Conservation (phyloP, 2,329 filamentous ascomycete genomes). For the Ambrosiella cleistominuta region DNA sequence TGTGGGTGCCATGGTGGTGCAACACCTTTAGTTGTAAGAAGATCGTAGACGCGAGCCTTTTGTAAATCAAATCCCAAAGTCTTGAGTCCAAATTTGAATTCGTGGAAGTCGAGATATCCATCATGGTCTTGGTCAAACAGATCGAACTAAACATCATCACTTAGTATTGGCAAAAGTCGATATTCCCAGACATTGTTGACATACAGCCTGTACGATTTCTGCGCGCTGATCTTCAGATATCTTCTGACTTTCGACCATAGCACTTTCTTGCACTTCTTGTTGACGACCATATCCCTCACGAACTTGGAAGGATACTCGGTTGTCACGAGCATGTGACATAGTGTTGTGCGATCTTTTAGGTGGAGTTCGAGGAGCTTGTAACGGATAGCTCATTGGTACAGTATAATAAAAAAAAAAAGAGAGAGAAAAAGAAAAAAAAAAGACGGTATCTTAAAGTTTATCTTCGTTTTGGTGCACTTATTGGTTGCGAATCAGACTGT, state of each 20-base stretch:
- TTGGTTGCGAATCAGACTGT: too few species aligned
- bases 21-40: conserved; percentile 67
- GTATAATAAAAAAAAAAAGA: too few species aligned
- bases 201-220: conserved; percentile 14
- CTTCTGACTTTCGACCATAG: conserved; percentile 12
- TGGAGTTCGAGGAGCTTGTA: conserved; percentile 11
- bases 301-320: conserved; percentile 12
- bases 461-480: too few species aligned
- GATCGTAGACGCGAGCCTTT: conserved; percentile 65
- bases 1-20: conserved; percentile 41
- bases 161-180: not conserved
- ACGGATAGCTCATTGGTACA: conserved; percentile 11
- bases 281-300: conserved; percentile 13
- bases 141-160: conserved; percentile 11
- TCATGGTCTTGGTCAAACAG: conserved; percentile 23
- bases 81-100: conserved; percentile 90
- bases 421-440: not conserved
- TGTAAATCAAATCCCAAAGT: conserved; percentile 85
- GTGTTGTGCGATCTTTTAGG: conserved; percentile 8
- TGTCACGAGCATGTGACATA: conserved; percentile 12
- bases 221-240: conserved; percentile 14
- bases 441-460: not conserved
- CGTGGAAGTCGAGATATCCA: conserved; percentile 87
- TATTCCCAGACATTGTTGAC: conserved; percentile 3
- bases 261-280: conserved; percentile 8